phyloP scores from a whole-genome alignment of 805 yeast species.

The Saccharomycopsis sp. region DNA sequence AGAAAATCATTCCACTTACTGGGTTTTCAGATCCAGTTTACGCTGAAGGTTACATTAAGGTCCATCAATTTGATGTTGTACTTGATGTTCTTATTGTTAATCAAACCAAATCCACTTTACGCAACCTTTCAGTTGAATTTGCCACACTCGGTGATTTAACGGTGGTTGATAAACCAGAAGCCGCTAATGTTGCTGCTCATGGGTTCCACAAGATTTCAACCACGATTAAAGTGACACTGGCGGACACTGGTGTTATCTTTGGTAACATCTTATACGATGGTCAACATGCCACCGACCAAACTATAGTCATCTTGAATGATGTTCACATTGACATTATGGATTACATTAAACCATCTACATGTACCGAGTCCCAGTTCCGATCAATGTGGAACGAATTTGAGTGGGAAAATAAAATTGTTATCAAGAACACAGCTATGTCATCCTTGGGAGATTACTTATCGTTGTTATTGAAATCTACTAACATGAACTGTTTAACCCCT shows the following conservation, averaged over 20 bases:
- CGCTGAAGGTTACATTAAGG: slow-evolving; percentile 93
- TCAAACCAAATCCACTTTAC: slow-evolving; percentile 86
- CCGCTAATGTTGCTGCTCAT: slow-evolving; percentile 93
- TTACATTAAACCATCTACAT: slow-evolving; percentile 90
- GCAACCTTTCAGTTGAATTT: slow-evolving; percentile 88
- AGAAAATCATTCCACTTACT: slow-evolving; percentile 87
- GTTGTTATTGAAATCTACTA: slow-evolving; percentile 71
- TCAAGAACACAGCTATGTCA: slow-evolving; percentile 46
- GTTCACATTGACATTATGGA: slow-evolving; percentile 96
- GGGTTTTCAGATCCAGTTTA: slow-evolving; percentile 98
- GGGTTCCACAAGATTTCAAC: slow-evolving; percentile 88
- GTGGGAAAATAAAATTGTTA: slow-evolving; percentile 97
- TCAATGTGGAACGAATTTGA: slow-evolving; percentile 99
- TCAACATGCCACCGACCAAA: slow-evolving; percentile 81
- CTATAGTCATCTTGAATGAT: slow-evolving; percentile 87
- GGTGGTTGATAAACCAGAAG: slow-evolving; percentile 84
- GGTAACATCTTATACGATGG: slow-evolving; percentile 98
- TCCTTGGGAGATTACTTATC: slow-evolving; percentile 73
- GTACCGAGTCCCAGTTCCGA: slow-evolving; percentile 86
- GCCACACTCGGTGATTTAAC: slow-evolving; percentile 94
- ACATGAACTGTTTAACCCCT: slow-evolving; percentile 90
- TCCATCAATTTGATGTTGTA: slow-evolving; percentile 95
- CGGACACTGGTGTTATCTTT: slow-evolving; percentile 96
- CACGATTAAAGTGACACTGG: slow-evolving; percentile 90
- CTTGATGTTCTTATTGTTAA: slow-evolving; percentile 90